phyloP scores from a whole-genome alignment of 768 basidiomycete genomes.

The Podaxis pistillaris region DNA sequence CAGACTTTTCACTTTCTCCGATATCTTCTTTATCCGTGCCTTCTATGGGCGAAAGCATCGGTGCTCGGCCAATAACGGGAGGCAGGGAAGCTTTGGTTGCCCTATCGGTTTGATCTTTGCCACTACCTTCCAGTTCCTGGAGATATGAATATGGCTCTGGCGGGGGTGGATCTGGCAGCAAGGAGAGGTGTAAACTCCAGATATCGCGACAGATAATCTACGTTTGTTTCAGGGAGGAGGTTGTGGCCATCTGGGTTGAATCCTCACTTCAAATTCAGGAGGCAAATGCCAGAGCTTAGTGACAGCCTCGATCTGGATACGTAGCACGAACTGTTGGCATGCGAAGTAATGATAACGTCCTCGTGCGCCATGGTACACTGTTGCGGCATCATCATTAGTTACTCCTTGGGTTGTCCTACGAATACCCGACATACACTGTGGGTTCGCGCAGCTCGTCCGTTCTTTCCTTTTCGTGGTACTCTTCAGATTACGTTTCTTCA shows the following conservation, averaged over 20 bases:
- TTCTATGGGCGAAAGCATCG: background rate
- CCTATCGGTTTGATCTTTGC: slow-evolving; percentile 4
- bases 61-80: background rate
- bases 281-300: slow-evolving; percentile 68
- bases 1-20: slow-evolving; percentile 3
- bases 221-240: background rate
- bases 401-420: background rate
- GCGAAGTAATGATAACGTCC: slow-evolving; percentile 82
- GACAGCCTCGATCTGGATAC: slow-evolving; percentile 71
- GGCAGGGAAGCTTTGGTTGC: background rate
- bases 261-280: slow-evolving; percentile 69
- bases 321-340: slow-evolving; percentile 77
- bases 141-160: slow-evolving; percentile 55
- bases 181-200: slow-evolving; percentile 74
- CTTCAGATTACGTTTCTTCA: slow-evolving; percentile 69
- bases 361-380: slow-evolving; percentile 84
- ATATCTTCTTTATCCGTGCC: slow-evolving; percentile 14
- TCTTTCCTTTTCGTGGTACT: slow-evolving; percentile 52
- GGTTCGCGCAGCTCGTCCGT: slow-evolving; percentile 51
- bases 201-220: slow-evolving; percentile 75
- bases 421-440: slow-evolving; percentile 41
- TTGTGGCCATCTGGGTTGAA: background rate
- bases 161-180: slow-evolving; percentile 57
- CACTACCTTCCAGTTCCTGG: slow-evolving; percentile 27
- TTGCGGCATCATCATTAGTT: background rate